Evolutionary conservation across 2,329 filamentous ascomycete species (phyloP), one percentile per base, ranked within the genome.

Genomic region (Aspergillus novofumigatus): DNA sequence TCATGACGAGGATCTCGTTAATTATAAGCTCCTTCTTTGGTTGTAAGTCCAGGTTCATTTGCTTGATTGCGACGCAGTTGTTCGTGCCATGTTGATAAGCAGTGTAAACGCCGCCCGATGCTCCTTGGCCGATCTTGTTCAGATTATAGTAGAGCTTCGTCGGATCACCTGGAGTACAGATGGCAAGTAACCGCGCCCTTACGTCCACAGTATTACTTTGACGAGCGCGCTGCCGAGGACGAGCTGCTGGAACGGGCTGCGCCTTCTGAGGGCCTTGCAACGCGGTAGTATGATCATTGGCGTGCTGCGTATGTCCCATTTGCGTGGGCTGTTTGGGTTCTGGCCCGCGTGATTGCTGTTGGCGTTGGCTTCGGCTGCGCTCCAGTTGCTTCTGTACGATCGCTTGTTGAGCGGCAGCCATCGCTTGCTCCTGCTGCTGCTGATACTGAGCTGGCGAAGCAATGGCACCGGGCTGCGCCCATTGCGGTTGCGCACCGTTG

Each of bases 11-110:
- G 65, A 99, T 99, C 73, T 99, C 94, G 74, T 99, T 99, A 77
- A 99, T 97, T 69, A 99, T 99, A 51, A 97, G 80, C 67, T 99
- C 94, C 76, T 99, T 99, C 83, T 97, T 97, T 2, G 94, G 94
- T 69, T 99, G 94, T 76, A 97, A 90, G 74, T 97, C 94, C 55
- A 99, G 79, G 65, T 97, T 97, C 94, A 99, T 99, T 80, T 99
- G 94, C 80, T 99, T 99, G 77, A 99, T 97, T 45, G 94, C 94
- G 41, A 99, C 94, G 65, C 95, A 86, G 61, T 89, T 86, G 75
- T 96, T 96, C 42, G 86, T 89, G 55, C 86, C 88, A 62, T 86
- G 83, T 74, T 97, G 91, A 71, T 93, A 91, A 3, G 93, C 94
- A 0, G 91, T 96, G 70, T 87, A 99, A 1, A 99, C 94, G 60